Evolutionary conservation across 306 rosid genomes (phyloP).

Genomic region (Calophaca sinica): DNA sequence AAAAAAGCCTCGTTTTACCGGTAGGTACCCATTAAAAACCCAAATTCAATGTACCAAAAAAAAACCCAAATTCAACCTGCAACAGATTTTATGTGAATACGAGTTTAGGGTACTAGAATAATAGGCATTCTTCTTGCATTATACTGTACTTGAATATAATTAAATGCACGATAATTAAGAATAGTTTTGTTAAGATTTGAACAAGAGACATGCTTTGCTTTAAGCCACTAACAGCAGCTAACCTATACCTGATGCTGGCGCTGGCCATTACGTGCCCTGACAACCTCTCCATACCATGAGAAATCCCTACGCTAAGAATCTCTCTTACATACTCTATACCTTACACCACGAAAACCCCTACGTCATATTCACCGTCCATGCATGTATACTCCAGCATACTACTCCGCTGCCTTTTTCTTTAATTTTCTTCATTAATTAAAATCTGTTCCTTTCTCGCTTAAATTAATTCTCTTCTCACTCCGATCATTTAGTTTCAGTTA

Average conservation of each 20-base stretch:
- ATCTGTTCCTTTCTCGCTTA: neutral
- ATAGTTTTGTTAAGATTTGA: neutral
- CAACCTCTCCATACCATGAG: slow-evolving; percentile 51
- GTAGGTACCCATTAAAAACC: no score
- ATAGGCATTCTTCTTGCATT: no score
- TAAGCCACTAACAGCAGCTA: slow-evolving; percentile 46
- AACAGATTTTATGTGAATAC: no score
- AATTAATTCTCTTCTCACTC: no score
- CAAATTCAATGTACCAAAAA: no score
- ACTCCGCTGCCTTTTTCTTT: slow-evolving; percentile 27
- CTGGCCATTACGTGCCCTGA: slow-evolving; percentile 64
- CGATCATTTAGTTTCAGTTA: neutral
- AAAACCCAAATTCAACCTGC: no score
- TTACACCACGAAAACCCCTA: slow-evolving; percentile 51
- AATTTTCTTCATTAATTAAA: neutral
- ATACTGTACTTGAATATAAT: neutral
- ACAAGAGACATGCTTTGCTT: slow-evolving; percentile 70
- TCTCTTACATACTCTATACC: slow-evolving; percentile 56
- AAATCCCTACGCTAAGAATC: slow-evolving; percentile 77
- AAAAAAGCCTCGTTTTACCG: no score
- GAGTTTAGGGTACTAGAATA: no score
- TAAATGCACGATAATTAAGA: no score
- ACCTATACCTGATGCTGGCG: slow-evolving; percentile 46
- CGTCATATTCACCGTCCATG: slow-evolving; percentile 52
- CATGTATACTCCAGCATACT: slow-evolving; percentile 45